Base-by-base conservation (phyloP, 768 basidiomycete species). In the Fomitopsis serialis region DNA sequence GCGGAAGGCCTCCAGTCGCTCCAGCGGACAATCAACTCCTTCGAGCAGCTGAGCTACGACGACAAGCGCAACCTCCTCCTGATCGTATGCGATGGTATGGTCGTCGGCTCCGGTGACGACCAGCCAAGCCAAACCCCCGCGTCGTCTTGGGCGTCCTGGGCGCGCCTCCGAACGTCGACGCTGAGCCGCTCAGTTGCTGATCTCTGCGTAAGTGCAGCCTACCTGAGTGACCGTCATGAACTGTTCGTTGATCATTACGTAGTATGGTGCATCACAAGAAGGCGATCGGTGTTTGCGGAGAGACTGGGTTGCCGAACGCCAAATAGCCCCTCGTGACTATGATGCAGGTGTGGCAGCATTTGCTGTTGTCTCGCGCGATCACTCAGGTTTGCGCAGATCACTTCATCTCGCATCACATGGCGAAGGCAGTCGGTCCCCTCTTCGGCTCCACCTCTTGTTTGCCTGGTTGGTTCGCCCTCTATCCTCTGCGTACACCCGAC, bases 371-470 rank as follows among this genome's bases (percentile, higher is more conserved):
- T 32, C 11, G 29, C 96, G 97, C 68, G 89, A 87, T 93, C 96
- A 76, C 35, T 12, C 54, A 89, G 85, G 96, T 98, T 27, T 98
- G 98, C 75, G 96, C n/a, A n/a, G n/a, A 98, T 66, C 98, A 98
- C 78, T 99, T 92, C 75, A 93, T 99, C 62, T 98, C 94, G 0
- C 97, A 99, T 72, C 93, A 98, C 71, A 85, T 99, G 78, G 92
- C 97, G 47, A 99, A 99, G 70, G 92, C 96, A 1, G 98, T 99
- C 71, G 97, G 98, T 72, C 85, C 82, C 61, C 78, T 98, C 11
- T 99, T 99, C 65, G 95, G 95, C 45, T 97, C 94, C 13, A 96
- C 98, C 57, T 98, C 95, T 40, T 99, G 97, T 81, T 77, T 98
- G 55, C 96, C 97, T 21, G 96, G 97, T 74, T 98, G 96, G 80